A percentile compares a stretch with the other conserved stretches of the same genome.
phyloP scores from a whole-genome alignment of 495 filamentous ascomycete genomes.

The Hypoxylon rickii region DNA sequence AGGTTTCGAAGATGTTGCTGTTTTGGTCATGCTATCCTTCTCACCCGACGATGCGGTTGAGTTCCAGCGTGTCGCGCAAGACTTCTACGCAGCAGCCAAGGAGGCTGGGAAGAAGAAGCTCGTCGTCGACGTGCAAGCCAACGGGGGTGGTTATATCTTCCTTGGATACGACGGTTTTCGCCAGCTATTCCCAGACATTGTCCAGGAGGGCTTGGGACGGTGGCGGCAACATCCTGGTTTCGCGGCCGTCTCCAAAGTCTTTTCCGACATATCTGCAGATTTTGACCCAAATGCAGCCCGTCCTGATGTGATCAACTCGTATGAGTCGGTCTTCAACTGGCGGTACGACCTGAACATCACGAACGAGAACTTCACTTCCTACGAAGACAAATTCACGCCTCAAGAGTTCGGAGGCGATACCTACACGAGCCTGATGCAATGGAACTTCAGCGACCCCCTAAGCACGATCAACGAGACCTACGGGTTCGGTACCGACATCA shows the following conservation, averaged over 20 bases:
- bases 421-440: constrained; percentile 46
- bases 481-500: constrained; percentile 47
- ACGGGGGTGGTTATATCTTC: constrained; percentile 56
- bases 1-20: constrained; percentile 52
- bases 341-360: constrained; percentile 45
- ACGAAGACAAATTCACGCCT: constrained; percentile 44
- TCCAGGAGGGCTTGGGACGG: constrained; percentile 41
- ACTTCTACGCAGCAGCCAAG: constrained; percentile 46
- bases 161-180: constrained; percentile 52
- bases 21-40: constrained; percentile 41
- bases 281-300: constrained; percentile 38
- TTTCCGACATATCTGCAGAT: constrained; percentile 36
- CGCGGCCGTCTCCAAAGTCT: constrained; percentile 37
- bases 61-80: constrained; percentile 48
- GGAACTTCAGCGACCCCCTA: constrained; percentile 45
- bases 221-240: constrained; percentile 42
- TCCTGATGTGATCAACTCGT: constrained; percentile 31
- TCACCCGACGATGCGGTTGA: constrained; percentile 23
- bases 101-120: constrained; percentile 54
- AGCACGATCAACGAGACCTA: constrained; percentile 45
- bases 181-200: constrained; percentile 49
- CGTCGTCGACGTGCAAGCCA: constrained; percentile 58
- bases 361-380: constrained; percentile 41
- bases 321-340: constrained; percentile 43
- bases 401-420: constrained; percentile 36